Evolutionary conservation across 2,329 filamentous ascomycete genomes (phyloP).

Genomic region (Sporothrix dimorphospora): DNA sequence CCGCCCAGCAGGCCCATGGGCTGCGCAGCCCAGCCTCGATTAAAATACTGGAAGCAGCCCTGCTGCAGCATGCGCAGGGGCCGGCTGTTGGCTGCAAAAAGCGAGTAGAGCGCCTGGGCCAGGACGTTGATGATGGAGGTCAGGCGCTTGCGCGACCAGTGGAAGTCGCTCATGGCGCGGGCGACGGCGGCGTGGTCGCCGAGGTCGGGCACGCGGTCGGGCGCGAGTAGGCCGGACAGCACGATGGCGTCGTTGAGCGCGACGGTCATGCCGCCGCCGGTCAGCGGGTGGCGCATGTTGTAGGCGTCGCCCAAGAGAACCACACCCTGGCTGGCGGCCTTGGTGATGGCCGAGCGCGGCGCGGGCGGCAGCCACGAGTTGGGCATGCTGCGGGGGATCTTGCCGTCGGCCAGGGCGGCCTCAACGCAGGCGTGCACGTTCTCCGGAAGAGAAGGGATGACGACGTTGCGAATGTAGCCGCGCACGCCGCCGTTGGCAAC

Average conservation of each 20-base stretch:
- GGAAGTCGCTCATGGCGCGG: constrained; percentile 72
- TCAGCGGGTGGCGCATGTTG: constrained; percentile 99
- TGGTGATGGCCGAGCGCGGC: constrained; percentile 32
- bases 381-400: constrained; percentile 83
- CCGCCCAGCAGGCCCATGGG: constrained; percentile 82
- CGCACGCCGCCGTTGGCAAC: constrained; percentile 80
- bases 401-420: constrained; percentile 75
- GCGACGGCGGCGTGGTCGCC: constrained; percentile 68
- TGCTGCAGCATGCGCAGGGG: constrained; percentile 79
- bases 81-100: constrained; percentile 83
- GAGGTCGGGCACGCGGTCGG: constrained; percentile 68
- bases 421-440: constrained; percentile 73
- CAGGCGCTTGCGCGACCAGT: constrained; percentile 82
- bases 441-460: constrained; percentile 76
- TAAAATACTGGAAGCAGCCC: constrained; percentile 93
- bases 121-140: constrained; percentile 95
- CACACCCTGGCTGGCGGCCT: constrained; percentile 68
- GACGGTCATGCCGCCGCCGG: constrained; percentile 97
- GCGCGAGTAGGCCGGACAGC: constrained; percentile 73
- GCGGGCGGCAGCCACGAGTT: constrained; percentile 86
- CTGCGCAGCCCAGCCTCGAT: constrained; percentile 72
- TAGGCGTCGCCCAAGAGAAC: constrained; percentile 89
- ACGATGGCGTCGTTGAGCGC: constrained; percentile 90
- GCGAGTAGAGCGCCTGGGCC: constrained; percentile 87
- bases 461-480: constrained; percentile 73